These are phyloP conservation scores for Diaporthe australafricana DNA, from an alignment of 2,329 filamentous ascomycete genomes.

Conservation along the genomic window DNA sequence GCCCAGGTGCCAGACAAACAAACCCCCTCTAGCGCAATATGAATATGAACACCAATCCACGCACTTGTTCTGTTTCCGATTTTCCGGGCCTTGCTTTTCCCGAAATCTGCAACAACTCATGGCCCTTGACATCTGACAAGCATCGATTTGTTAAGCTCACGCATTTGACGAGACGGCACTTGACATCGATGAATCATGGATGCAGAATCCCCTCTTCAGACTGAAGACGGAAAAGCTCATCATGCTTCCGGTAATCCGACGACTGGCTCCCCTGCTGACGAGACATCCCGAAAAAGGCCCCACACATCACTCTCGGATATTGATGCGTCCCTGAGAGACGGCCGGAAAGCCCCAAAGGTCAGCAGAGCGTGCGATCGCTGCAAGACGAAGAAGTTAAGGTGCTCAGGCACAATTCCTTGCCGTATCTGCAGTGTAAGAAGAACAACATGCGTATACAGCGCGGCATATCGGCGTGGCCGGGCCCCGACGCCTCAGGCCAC, in stretches of 20 bases:
- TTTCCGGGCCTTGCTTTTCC: neutral
- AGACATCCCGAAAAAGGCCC: neutral
- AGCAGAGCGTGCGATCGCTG: neutral
- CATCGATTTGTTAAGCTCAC: too few relatives aligned
- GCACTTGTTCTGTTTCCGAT: neutral
- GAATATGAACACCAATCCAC: neutral
- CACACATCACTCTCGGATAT: neutral
- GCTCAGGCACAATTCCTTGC: neutral
- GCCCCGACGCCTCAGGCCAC: neutral
- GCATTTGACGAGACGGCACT: neutral
- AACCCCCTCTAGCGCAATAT: neutral
- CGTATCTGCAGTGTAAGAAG: neutral
- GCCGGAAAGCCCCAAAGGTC: neutral
- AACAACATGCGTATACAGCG: neutral
- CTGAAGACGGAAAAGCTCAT: neutral
- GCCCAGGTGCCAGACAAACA: too few relatives aligned
- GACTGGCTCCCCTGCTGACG: neutral
- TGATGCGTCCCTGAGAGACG: neutral
- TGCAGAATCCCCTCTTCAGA: neutral
- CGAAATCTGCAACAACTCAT: neutral
- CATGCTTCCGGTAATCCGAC: neutral
- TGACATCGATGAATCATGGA: neutral
- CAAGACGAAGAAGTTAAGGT: neutral
- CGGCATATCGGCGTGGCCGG: neutral
- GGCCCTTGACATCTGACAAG: neutral